A percentile compares a stretch with the other conserved stretches of the same genome.
Evolutionary conservation across 2,329 filamentous ascomycete species (phyloP).

Genomic region (Hypoxylon sp.): DNA sequence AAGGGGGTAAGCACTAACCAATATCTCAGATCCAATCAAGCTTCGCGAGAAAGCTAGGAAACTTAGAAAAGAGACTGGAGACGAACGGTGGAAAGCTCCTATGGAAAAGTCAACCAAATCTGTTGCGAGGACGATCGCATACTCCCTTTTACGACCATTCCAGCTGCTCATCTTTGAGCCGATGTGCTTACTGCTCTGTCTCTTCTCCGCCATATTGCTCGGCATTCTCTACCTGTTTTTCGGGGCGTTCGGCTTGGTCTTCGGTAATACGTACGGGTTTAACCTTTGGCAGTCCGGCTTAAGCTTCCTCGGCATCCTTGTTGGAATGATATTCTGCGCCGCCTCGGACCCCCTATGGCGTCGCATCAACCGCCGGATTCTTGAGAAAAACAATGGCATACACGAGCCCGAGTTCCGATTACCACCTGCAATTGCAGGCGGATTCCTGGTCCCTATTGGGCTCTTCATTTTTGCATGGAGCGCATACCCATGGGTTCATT

Average conservation of each 20-base stretch:
- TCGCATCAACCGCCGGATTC: constrained; percentile 70
- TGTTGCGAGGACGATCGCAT: constrained; percentile 71
- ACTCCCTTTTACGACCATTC: constrained; percentile 78
- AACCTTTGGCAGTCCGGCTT: constrained; percentile 85
- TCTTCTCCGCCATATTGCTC: constrained; percentile 87
- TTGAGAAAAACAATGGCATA: constrained; percentile 65
- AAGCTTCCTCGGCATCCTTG: constrained; percentile 79
- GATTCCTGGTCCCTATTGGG: constrained; percentile 81
- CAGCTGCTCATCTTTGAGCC: constrained; percentile 85
- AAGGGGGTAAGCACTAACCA: constrained; percentile 58
- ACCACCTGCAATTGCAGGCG: constrained; percentile 81
- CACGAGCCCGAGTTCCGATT: constrained; percentile 91
- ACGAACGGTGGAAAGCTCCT: constrained; percentile 81
- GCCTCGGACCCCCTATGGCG: constrained; percentile 76
- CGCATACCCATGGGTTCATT: constrained; percentile 80
- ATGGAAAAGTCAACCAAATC: constrained; percentile 81
- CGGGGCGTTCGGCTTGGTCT: constrained; percentile 87
- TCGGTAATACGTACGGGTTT: constrained; percentile 80
- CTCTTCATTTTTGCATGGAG: constrained; percentile 94
- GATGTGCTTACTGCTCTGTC: constrained; percentile 86
- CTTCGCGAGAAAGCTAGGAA: constrained; percentile 79
- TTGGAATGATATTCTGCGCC: constrained; percentile 77
- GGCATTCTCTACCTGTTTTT: constrained; percentile 94
- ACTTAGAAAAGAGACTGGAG: constrained; percentile 81
- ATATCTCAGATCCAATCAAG: constrained; percentile 71